Conservation (phyloP, 306 rosid species). For the Vigna angularis region DNA sequence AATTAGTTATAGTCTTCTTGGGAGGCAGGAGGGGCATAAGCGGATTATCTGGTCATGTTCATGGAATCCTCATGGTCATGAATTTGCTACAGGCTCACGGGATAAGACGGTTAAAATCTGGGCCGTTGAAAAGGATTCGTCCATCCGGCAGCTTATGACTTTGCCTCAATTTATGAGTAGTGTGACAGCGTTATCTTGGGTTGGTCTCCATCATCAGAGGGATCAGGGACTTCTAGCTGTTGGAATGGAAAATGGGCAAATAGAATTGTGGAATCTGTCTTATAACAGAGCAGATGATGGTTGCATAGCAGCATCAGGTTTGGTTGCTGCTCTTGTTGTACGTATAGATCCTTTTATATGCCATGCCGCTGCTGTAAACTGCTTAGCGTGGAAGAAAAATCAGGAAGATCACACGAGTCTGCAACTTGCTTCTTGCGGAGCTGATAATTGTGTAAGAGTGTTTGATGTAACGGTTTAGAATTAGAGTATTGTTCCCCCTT, state of each 20-base stretch:
- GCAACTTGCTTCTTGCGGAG: conserved; percentile 94
- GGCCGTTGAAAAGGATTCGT: conserved; percentile 59
- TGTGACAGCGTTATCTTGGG: conserved; percentile 87
- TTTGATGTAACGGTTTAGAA: conserved; percentile 60
- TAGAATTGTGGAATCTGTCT: conserved; percentile 82
- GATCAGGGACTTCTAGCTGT: conserved; percentile 72
- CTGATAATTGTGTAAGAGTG: conserved; percentile 87
- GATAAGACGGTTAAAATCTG: conserved; percentile 90
- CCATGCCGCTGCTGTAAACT: conserved; percentile 81
- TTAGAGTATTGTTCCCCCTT: conserved; percentile 4
- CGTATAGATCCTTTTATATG: conserved; percentile 70
- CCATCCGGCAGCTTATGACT: conserved; percentile 62
- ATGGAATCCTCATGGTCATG: conserved; percentile 90
- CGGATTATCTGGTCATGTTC: conserved; percentile 97
- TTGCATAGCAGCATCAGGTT: conserved; percentile 40
- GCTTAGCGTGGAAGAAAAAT: conserved; percentile 73
- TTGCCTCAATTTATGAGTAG: conserved; percentile 74
- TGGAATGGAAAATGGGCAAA: conserved; percentile 92
- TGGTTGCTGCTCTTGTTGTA: conserved; percentile 46
- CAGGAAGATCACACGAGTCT: conserved; percentile 55
- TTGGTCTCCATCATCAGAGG: conserved; percentile 41
- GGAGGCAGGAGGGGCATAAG: conserved; percentile 90
- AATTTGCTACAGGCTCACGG: conserved; percentile 94
- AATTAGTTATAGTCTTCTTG: conserved; percentile 62
- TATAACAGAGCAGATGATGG: conserved; percentile 55